Percentiles rank a stretch among this genome's conserved stretches.
Conservation (phyloP, 768 basidiomycete species). For the Sporobolomyces pararoseus region DNA sequence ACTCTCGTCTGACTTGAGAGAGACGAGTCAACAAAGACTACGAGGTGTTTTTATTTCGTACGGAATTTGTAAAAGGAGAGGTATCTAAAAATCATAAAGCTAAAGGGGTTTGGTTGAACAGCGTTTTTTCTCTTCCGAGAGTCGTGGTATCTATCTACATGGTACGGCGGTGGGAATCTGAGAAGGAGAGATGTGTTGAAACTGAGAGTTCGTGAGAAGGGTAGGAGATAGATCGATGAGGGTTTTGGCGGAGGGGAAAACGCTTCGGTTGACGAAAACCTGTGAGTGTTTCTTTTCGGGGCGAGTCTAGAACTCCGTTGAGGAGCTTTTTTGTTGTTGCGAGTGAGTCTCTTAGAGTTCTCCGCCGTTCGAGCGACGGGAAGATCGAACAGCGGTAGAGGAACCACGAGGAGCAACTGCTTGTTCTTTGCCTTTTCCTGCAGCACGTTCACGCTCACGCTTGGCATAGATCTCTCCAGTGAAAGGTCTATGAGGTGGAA, state of each 20-base stretch:
- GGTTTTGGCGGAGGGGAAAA: background rate
- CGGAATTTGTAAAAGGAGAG: too few relatives aligned
- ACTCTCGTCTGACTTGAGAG: too few relatives aligned
- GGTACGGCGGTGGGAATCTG: background rate
- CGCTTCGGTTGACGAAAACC: slow-evolving; percentile 27
- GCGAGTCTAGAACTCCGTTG: slow-evolving; percentile 23
- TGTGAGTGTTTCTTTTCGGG: background rate
- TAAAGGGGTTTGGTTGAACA: slow-evolving; percentile 8
- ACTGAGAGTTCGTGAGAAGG: background rate
- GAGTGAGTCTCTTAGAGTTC: slow-evolving; percentile 12
- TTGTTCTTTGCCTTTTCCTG: slow-evolving; percentile 14
- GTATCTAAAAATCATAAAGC: background rate
- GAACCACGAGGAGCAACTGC: background rate
- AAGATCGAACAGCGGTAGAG: slow-evolving; percentile 1
- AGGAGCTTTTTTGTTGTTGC: background rate
- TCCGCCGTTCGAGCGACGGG: background rate
- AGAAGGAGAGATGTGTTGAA: background rate
- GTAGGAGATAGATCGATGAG: background rate
- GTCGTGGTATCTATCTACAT: slow-evolving; percentile 2
- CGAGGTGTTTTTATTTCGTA: too few relatives aligned
- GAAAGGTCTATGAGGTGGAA: slow-evolving; percentile 49
- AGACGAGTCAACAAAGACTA: too few relatives aligned
- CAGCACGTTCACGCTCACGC: slow-evolving; percentile 37
- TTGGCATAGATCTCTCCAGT: slow-evolving; percentile 53
- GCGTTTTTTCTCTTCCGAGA: background rate